Evolutionary conservation across 1,139 yeast species (phyloP), one percentile per base, ranked within the genome.

Genomic region (Suhomyces coccinellae): DNA sequence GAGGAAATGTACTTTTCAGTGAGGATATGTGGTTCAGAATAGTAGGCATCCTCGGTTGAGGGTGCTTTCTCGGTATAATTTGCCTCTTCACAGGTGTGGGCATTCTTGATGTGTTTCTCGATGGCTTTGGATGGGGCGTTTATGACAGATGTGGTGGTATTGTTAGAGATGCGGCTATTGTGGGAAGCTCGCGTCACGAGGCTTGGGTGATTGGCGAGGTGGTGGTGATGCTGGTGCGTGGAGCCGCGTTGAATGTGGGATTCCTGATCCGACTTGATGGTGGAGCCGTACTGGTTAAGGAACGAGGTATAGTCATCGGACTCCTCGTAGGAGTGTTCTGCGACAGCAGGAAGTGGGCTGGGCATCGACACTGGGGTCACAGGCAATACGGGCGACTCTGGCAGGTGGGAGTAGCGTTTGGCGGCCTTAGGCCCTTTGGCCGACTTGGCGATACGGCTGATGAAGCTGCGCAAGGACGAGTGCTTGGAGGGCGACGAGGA

Each of bases 341-440:
- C 24, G 7, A 20, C 9, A 2, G 8, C 24, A 3, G 46, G 39
- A 10, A 38, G 35, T 6, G 42, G 38, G 10, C 32, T 14, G 8
- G 44, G 35, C 12, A 45, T 35, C 2, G 31, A 13, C 5, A 35
- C n/a, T 4, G 43, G 39, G n/a, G 43, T 35, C 6, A 36, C 9
- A 6, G 43, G 43, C 12, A 9, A 7, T 9, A 20, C 24, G 9
- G 7, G 24, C 24, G 8, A 6, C 24, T 20, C 24, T 20, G 33
- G 30, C n/a, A 40, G 16, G 15, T 38, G 34, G 28, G 42, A 14
- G 20, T 42, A 28, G 22, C 44, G 37, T 15, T 41, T 40, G 26
- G 33, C 36, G 26, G 39, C n/a, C 12, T 13, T 33, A 4, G 28
- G 20, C 16, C 14, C n/a, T 20, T 20, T 20, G 24, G 24, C 24